phyloP scores from a whole-genome alignment of 208 protist genomes.

The Trypanosoma lewisi region DNA sequence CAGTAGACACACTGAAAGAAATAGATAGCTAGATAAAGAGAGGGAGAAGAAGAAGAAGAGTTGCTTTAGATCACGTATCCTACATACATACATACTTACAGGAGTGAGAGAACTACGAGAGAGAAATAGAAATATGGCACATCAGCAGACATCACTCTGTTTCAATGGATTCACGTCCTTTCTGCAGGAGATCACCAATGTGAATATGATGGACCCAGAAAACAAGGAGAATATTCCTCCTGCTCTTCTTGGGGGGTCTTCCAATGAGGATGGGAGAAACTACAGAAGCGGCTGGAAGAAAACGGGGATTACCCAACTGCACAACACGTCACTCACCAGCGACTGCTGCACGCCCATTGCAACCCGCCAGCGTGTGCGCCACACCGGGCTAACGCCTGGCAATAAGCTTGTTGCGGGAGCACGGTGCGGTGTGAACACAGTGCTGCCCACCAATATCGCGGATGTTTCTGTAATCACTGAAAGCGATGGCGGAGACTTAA shows the following conservation, averaged over 20 bases:
- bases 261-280: neutral
- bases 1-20: neutral
- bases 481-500: constrained; percentile 7
- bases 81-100: too few relatives aligned
- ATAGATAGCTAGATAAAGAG: neutral
- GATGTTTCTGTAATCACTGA: constrained; percentile 8
- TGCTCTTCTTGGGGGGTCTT: neutral
- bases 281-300: neutral
- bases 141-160: constrained; percentile 2
- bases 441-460: neutral
- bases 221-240: constrained; percentile 32
- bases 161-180: constrained; percentile 22
- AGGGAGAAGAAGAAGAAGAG: constrained; percentile 9
- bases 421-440: neutral
- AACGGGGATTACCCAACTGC: neutral
- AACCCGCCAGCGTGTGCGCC: constrained; percentile 4
- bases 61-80: too few relatives aligned
- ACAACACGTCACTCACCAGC: constrained; percentile 3
- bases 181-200: constrained; percentile 28
- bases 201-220: neutral
- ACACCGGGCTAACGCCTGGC: constrained; percentile 28
- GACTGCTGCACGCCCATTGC: constrained; percentile 19
- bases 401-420: constrained; percentile 8
- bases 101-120: neutral
- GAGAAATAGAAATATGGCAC: constrained; percentile 5